Evolutionary conservation across 495 filamentous ascomycete genomes (phyloP).

Genomic region (Aspergillus panamensis): DNA sequence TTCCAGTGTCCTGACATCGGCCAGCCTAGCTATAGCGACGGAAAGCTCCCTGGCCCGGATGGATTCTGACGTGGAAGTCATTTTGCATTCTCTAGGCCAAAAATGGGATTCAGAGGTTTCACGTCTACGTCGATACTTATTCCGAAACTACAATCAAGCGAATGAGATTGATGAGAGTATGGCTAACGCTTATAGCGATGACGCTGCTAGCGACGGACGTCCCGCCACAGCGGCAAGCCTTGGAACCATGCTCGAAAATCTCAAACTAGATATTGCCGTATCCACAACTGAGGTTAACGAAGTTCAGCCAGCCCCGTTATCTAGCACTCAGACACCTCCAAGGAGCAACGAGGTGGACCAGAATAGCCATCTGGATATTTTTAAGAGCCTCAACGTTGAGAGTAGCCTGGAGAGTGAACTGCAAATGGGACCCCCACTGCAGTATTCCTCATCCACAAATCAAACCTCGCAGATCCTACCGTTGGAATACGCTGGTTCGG

Average conservation of each 20-base stretch:
- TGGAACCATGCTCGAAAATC: slow-evolving; percentile 39
- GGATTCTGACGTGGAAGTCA: slow-evolving; percentile 48
- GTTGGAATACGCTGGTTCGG: slow-evolving; percentile 26
- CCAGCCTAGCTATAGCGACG: slow-evolving; percentile 20
- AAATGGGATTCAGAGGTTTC: slow-evolving; percentile 61
- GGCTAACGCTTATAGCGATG: slow-evolving; percentile 20
- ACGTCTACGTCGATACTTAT: slow-evolving; percentile 55
- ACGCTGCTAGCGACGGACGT: slow-evolving; percentile 36
- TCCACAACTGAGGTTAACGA: slow-evolving; percentile 38
- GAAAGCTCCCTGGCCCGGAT: slow-evolving; percentile 31
- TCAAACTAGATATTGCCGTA: slow-evolving; percentile 40
- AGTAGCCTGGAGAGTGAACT: slow-evolving; percentile 17
- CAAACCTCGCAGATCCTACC: slow-evolving; percentile 23
- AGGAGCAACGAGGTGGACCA: background rate
- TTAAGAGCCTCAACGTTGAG: slow-evolving; percentile 20
- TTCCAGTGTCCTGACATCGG: slow-evolving; percentile 18
- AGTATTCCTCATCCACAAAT: slow-evolving; percentile 16
- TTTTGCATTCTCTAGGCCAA: slow-evolving; percentile 53
- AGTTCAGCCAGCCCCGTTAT: slow-evolving; percentile 24
- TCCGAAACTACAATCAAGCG: slow-evolving; percentile 58
- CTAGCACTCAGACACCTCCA: slow-evolving; percentile 13
- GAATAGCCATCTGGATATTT: slow-evolving; percentile 22
- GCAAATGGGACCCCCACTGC: slow-evolving; percentile 23
- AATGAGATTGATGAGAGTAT: slow-evolving; percentile 36
- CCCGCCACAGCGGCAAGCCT: slow-evolving; percentile 39